Evolutionary conservation across 768 basidiomycete species (phyloP).

Genomic region (Hygrophoropsis aurantiaca): DNA sequence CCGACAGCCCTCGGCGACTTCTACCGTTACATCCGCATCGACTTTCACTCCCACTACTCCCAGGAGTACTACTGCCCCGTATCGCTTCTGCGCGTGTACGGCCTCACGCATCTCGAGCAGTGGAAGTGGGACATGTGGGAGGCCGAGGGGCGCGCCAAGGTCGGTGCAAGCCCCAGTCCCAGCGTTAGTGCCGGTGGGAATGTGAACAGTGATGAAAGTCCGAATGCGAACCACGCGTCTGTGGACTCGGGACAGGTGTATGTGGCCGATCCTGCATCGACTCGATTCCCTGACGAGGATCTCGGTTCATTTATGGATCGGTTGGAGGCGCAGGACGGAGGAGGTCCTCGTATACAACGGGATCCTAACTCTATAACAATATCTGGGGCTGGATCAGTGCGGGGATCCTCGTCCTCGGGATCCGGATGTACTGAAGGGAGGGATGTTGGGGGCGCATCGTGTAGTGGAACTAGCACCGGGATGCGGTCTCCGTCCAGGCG

Average conservation of each 20-base stretch:
- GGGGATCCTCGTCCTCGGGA: too few relatives aligned
- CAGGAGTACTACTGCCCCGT: conserved; percentile 97
- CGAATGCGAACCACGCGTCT: not conserved
- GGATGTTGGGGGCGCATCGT: too few relatives aligned
- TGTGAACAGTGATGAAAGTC: not conserved
- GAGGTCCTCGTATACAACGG: too few relatives aligned
- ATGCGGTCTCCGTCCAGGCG: too few relatives aligned
- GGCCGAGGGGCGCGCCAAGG: conserved; percentile 50
- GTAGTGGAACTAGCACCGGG: too few relatives aligned
- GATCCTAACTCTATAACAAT: too few relatives aligned
- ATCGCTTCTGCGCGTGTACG: conserved; percentile 89
- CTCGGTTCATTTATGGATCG: not conserved
- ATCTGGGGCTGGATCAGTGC: too few relatives aligned
- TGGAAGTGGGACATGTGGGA: conserved; percentile 93
- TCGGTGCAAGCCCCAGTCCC: too few relatives aligned
- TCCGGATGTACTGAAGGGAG: too few relatives aligned
- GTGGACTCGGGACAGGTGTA: conserved; percentile 4
- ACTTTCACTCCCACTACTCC: conserved; percentile 91
- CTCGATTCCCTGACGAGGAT: not conserved
- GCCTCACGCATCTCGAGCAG: conserved; percentile 93
- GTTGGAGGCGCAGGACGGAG: too few relatives aligned
- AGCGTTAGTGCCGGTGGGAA: too few relatives aligned
- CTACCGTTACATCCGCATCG: conserved; percentile 91
- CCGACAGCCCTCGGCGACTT: conserved; percentile 76
- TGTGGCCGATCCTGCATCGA: not conserved